Evolutionary conservation across 495 filamentous ascomycete genomes (phyloP), one percentile per base, ranked within the genome.

Genomic region (Podospora didyma): DNA sequence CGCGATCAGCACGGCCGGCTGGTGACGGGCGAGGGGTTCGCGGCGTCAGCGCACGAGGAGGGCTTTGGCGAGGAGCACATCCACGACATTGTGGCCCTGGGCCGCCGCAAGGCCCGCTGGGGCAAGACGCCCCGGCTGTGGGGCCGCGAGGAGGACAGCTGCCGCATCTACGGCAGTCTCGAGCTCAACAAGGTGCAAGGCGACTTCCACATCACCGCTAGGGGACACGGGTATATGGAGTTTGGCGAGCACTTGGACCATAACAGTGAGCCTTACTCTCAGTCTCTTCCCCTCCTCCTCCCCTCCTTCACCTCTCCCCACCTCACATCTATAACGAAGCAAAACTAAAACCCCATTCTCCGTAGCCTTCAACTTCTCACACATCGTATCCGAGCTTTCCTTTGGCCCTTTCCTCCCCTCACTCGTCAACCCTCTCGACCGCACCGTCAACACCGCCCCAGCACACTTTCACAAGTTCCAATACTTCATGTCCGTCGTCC

Each of bases 401-500:
- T 99, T 95, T 73, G 94, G 94, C 0, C 89, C 92, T 21, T 94
- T 89, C 77, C 96, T 96, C 74, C 94, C 95, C 11, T 89, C 86
- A 19, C 87, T 99, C 47, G 80, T 85, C 61, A 99, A 97, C 77
- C 94, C 94, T 0, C 90, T 99, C 59, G 95, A 97, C 76, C 84
- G 84, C 53, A 96, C 94, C 51, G 84, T 91, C 68, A 86, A 92
- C 65, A 73, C 80, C 1, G 92, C 89, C 0, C 62, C 77, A 20
- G 52, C 63, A 49, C 81, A 97, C 79, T 97, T 97, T 79, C 87
- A 89, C 82, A 94, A 93, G 74, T 97, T 87, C 80, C 94, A 99
- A 76, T 99, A 99, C 82, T 97, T 94, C 79, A 85, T 96, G 70
- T 96, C 90, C 54, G 77, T 99, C 39, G 94, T 99, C 1, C 94